Conservation (phyloP, 2,329 filamentous ascomycete genomes). For the Xenoacremonium recifei region DNA sequence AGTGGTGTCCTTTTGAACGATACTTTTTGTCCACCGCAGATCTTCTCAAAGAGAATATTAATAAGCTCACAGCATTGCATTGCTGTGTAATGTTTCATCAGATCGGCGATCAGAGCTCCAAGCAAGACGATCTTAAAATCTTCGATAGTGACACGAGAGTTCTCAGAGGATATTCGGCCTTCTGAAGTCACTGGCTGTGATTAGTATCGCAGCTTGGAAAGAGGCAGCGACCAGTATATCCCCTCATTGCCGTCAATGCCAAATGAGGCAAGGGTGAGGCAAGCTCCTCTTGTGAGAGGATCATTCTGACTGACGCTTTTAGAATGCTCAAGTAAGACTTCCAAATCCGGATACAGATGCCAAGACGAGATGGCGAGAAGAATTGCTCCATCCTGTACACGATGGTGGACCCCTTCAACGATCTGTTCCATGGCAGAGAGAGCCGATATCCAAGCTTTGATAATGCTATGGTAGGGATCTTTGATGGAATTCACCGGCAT, state of each 20-base stretch:
- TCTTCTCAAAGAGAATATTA: too few species aligned
- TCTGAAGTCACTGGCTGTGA: neutral
- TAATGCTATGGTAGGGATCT: neutral
- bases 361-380: slow-evolving; percentile 1
- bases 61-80: neutral
- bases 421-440: neutral
- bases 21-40: too few species aligned
- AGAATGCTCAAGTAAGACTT: neutral
- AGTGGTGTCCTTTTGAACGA: too few species aligned
- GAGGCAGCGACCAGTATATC: neutral
- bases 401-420: neutral
- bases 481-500: neutral
- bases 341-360: slow-evolving; percentile 2
- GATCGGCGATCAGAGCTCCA: neutral
- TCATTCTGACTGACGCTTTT: neutral
- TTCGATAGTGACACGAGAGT: neutral
- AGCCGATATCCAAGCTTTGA: neutral
- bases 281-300: neutral
- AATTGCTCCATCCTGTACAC: neutral
- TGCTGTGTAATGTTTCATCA: neutral
- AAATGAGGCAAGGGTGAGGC: neutral
- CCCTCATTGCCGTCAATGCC: neutral
- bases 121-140: neutral
- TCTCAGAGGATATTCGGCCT: neutral
- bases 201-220: neutral